Evolutionary conservation across 2,329 filamentous ascomycete genomes (phyloP).

Genomic region (Cercospora citrullina): DNA sequence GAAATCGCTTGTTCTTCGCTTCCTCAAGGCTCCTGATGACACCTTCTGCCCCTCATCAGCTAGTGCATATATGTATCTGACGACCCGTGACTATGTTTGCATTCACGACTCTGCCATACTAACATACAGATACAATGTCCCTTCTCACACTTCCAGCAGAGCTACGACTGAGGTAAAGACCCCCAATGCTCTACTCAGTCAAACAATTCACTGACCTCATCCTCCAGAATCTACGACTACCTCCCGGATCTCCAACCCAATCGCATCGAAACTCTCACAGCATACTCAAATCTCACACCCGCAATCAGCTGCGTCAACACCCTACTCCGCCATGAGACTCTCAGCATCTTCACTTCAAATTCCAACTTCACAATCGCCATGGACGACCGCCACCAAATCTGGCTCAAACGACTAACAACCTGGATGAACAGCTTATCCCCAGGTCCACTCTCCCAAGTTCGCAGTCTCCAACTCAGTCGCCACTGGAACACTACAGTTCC

Average conservation of each 20-base stretch:
- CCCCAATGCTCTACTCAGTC: not conserved
- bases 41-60: constrained; percentile 10
- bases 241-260: constrained; percentile 23
- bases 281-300: constrained; percentile 26
- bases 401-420: constrained; percentile 13
- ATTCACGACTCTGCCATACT: not conserved
- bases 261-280: constrained; percentile 20
- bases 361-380: constrained; percentile 29
- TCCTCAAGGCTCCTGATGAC: not conserved
- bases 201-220: not conserved
- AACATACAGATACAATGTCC: constrained; percentile 15
- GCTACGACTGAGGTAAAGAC: constrained; percentile 20
- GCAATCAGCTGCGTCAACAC: constrained; percentile 27
- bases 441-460: constrained; percentile 19
- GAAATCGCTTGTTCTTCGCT: not conserved
- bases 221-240: constrained; percentile 24
- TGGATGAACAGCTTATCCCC: constrained; percentile 26
- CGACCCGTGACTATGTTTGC: not conserved
- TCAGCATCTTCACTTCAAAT: constrained; percentile 28
- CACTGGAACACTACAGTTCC: constrained; percentile 30
- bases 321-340: constrained; percentile 27
- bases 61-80: not conserved
- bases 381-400: constrained; percentile 20
- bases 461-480: constrained; percentile 27
- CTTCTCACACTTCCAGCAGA: constrained; percentile 23